phyloP scores from a whole-genome alignment of 148 eudicot species.

The Simmondsia chinensis region DNA sequence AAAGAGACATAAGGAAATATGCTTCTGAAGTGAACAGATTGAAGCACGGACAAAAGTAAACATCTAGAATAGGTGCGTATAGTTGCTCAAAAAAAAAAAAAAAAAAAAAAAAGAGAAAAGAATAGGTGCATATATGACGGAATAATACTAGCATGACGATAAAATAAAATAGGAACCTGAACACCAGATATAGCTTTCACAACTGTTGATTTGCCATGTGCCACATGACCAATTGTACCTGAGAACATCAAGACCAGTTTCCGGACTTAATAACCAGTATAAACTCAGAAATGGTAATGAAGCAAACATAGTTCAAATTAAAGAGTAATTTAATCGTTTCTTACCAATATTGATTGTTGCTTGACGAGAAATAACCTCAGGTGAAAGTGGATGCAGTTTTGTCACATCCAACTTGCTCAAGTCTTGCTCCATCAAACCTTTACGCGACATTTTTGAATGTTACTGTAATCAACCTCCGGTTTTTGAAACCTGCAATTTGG shows the following conservation, averaged over 20 bases:
- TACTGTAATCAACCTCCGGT: background rate
- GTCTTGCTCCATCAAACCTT: conserved; percentile 97
- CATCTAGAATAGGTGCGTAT: too few species aligned
- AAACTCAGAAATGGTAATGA: too few species aligned
- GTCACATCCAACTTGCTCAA: conserved; percentile 90
- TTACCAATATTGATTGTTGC: conserved; percentile 95
- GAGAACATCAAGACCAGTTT: conserved; percentile 7
- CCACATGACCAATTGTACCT: conserved; percentile 99
- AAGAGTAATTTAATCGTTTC: background rate
- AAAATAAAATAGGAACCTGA: conserved; percentile 40
- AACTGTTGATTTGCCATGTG: conserved; percentile 97
- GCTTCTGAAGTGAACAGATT: too few species aligned
- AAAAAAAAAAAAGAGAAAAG: too few species aligned
- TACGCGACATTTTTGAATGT: conserved; percentile 55
- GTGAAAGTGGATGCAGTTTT: conserved; percentile 74
- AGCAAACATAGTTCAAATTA: too few species aligned
- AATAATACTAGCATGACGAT: too few species aligned
- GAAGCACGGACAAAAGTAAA: too few species aligned
- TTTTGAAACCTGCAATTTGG: conserved; percentile 8
- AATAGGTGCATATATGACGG: too few species aligned
- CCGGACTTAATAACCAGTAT: too few species aligned
- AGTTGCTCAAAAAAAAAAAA: too few species aligned
- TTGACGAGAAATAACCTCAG: conserved; percentile 95
- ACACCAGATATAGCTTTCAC: conserved; percentile 98
- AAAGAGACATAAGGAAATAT: too few species aligned